Evolutionary conservation across 169 alveolate genomes (phyloP).

Genomic region (Cystoisospora suis): DNA sequence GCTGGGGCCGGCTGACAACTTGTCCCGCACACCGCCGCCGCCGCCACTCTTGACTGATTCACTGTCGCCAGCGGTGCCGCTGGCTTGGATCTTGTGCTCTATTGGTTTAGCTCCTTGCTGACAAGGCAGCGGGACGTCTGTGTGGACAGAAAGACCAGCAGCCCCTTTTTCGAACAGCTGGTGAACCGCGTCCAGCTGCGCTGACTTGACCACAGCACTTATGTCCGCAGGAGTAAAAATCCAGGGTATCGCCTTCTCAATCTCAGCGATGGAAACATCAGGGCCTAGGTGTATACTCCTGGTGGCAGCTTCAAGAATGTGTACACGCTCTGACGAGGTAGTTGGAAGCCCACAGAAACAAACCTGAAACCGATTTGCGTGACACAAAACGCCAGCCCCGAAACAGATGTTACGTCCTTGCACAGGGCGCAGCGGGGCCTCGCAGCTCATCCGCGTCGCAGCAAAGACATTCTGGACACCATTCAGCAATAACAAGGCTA

Average conservation of each 20-base stretch:
- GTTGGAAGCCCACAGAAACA: slow-evolving; percentile 26
- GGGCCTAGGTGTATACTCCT: not conserved
- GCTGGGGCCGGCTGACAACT: not conserved
- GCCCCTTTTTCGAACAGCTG: not conserved
- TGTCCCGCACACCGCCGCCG: not conserved
- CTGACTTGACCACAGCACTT: not conserved
- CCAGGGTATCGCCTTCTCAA: not conserved
- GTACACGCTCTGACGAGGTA: not conserved
- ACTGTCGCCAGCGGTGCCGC: not conserved
- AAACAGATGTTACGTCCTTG: not conserved
- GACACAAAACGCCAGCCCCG: not conserved
- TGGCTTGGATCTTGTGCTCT: not conserved
- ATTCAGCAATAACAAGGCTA: not conserved
- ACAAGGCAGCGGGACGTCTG: not conserved
- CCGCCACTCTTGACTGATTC: not conserved
- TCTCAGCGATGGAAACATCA: not conserved
- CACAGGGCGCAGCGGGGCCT: not conserved
- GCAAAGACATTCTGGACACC: not conserved
- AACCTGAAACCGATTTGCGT: too few relatives aligned
- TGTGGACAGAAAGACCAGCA: not conserved
- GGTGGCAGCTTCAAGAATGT: not conserved
- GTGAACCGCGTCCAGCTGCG: slow-evolving; percentile 6
- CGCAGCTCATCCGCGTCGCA: not conserved
- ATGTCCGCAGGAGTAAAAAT: slow-evolving; percentile 9
- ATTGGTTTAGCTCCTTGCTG: not conserved